Base-by-base conservation (phyloP, 192 early-diverging fungal genomes). In the Umbelopsis sp. region DNA sequence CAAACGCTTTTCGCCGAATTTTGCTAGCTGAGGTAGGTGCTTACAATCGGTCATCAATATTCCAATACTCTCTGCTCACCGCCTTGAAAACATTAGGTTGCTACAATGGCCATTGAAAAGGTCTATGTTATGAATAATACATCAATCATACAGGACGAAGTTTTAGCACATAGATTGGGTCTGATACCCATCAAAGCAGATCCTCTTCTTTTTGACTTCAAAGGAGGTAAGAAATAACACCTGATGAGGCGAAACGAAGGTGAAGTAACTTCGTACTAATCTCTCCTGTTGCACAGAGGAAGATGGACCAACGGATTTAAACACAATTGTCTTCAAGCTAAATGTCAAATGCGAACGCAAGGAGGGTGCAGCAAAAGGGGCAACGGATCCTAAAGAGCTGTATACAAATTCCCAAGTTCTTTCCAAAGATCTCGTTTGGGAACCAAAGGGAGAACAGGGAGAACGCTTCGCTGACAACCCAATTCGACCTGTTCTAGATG, bases 21-120 rank as follows among this genome's bases (percentile, higher is more conserved):
- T 74, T 99, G 87, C 93, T 99, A 73, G 94, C 96, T 2, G 97
- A 99, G 83, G 92, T 92, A 71, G 26, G 36, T 38, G 21, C 24
- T 22, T 17, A 17, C 22, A 22, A 47, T 16, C 17, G 31, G 53
- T 2, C 10, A 32, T 3, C 69, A 67, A 17, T n/a, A 32, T 31
- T 6, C 49, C 14, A 17, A 20, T 24, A 45, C 29, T 26, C 44
- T 45, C 66, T 62, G 9, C 22, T 65, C 25, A 29, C 41, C 47
- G 38, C 2, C 12, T 41, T 41, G 38, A 41, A 11, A 11, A 11
- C 38, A 11, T 26, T 31, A 90, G 88, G 86, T 99, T 20, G 96
- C 97, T 20, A 96, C 96, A 0, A 95, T 99, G 96, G 97, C 97
- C 4, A 97, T 98, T 51, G 96, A 98, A 76, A 88, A 91, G 22